Evolutionary conservation across 1,139 yeast species (phyloP).

Genomic region (Yamadazyma trypodendri): DNA sequence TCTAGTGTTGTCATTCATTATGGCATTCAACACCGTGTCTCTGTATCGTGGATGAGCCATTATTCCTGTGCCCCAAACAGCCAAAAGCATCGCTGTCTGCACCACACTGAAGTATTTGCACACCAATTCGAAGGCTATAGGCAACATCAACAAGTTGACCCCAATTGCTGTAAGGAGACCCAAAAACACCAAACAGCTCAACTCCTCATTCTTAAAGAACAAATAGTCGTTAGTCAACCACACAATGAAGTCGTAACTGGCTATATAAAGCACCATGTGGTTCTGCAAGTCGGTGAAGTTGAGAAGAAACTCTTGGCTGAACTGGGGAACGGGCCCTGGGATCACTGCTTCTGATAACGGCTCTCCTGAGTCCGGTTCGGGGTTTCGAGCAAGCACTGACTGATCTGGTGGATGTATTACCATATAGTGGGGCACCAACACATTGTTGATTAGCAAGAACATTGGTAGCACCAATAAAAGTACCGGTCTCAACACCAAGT

Average conservation of each 20-base stretch:
- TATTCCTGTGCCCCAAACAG: conserved; percentile 53
- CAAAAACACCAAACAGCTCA: conserved; percentile 56
- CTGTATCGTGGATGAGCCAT: conserved; percentile 57
- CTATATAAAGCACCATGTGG: conserved; percentile 68
- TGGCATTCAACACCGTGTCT: conserved; percentile 39
- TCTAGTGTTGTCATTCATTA: conserved; percentile 63
- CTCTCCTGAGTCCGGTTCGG: conserved; percentile 56
- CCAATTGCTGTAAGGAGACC: conserved; percentile 23
- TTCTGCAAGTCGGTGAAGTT: conserved; percentile 85
- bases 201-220: conserved; percentile 62
- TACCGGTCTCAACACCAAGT: conserved; percentile 62
- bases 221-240: conserved; percentile 56
- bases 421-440: conserved; percentile 71
- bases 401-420: conserved; percentile 40
- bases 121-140: conserved; percentile 30
- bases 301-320: conserved; percentile 73
- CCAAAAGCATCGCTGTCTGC: conserved; percentile 34
- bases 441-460: conserved; percentile 49
- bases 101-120: conserved; percentile 22
- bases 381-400: conserved; percentile 34
- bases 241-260: conserved; percentile 57
- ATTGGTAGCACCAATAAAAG: conserved; percentile 55
- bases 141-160: conserved; percentile 30
- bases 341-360: conserved; percentile 44
- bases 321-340: conserved; percentile 78